Percentiles rank a stretch among this genome's conserved stretches.
These are phyloP conservation scores for Phytopythium litorale DNA, from an alignment of 352 stramenopile species.

Conservation along the genomic window DNA sequence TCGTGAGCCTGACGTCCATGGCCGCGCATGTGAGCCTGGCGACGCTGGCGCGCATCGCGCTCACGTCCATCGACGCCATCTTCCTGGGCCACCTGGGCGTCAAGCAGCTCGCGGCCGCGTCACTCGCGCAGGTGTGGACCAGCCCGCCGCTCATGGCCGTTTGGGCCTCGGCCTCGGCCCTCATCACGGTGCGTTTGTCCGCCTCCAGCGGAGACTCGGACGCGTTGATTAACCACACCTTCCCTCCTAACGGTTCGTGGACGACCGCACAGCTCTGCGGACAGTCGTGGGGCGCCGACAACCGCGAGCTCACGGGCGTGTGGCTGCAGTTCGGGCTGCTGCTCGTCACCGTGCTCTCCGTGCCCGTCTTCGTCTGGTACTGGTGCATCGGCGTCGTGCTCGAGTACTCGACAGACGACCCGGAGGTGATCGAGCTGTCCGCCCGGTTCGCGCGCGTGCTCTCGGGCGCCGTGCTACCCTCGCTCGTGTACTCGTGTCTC, in stretches of 20 bases:
- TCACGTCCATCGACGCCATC: conserved; percentile 68
- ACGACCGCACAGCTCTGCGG: conserved; percentile 41
- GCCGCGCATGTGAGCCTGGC: conserved; percentile 59
- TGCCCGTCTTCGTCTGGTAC: conserved; percentile 67
- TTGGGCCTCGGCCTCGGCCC: conserved; percentile 50
- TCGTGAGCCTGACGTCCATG: conserved; percentile 55
- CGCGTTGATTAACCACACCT: background rate
- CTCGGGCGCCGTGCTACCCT: conserved; percentile 52
- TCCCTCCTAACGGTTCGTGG: too few species aligned
- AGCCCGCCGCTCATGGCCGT: conserved; percentile 59
- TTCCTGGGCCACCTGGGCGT: conserved; percentile 81
- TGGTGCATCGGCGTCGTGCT: conserved; percentile 62
- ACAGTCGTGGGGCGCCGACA: conserved; percentile 64
- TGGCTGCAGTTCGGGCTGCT: conserved; percentile 71
- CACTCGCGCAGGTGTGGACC: conserved; percentile 70
- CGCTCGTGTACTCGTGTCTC: conserved; percentile 61
- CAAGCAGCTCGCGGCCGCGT: conserved; percentile 60
- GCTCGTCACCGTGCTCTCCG: conserved; percentile 46
- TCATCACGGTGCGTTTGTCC: conserved; percentile 48
- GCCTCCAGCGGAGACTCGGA: background rate
- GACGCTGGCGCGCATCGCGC: conserved; percentile 52
- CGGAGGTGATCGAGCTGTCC: conserved; percentile 48
- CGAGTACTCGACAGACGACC: conserved; percentile 58
- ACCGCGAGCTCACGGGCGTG: conserved; percentile 63
- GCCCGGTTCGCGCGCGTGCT: conserved; percentile 58